These are phyloP conservation scores for Phanerodontia chrysosporium DNA, from an alignment of 768 basidiomycete genomes.

Conservation along the genomic window DNA sequence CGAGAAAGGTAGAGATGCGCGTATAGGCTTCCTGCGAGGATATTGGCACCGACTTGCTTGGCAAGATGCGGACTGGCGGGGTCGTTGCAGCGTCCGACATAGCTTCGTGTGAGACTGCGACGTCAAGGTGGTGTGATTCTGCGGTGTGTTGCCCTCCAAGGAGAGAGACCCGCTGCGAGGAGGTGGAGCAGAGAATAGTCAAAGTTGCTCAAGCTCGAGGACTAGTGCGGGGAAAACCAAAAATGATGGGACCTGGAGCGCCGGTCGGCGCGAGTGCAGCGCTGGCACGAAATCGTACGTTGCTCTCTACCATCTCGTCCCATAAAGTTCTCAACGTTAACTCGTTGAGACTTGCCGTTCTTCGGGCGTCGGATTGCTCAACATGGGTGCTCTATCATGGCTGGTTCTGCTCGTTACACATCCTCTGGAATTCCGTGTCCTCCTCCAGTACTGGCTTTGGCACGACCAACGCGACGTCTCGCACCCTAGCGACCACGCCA, in stretches of 20 bases:
- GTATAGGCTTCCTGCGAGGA: conserved; percentile 24
- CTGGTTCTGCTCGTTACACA: conserved; percentile 69
- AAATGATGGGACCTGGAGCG: neutral
- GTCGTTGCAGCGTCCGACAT: conserved; percentile 26
- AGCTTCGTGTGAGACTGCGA: neutral
- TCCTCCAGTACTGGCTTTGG: conserved; percentile 81
- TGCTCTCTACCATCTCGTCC: neutral
- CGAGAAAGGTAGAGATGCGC: conserved; percentile 26
- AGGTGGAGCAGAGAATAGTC: neutral
- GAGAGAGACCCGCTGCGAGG: neutral
- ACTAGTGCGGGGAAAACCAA: neutral
- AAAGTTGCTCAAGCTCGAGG: conserved; percentile 3
- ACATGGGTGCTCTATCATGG: conserved; percentile 58
- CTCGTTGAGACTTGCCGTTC: neutral
- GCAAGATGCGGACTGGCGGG: conserved; percentile 25
- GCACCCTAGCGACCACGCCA: conserved; percentile 61
- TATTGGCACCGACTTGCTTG: conserved; percentile 19
- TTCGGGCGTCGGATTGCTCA: conserved; percentile 8
- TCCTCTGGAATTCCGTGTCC: conserved; percentile 77
- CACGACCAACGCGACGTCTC: conserved; percentile 86
- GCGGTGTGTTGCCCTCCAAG: neutral
- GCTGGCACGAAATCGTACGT: conserved; percentile 9
- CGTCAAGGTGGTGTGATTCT: conserved; percentile 1
- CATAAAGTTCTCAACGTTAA: conserved; percentile 3
- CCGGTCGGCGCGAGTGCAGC: neutral